These are phyloP conservation scores for Strobilomyces confusus DNA, from an alignment of 768 basidiomycete species.

Conservation along the genomic window DNA sequence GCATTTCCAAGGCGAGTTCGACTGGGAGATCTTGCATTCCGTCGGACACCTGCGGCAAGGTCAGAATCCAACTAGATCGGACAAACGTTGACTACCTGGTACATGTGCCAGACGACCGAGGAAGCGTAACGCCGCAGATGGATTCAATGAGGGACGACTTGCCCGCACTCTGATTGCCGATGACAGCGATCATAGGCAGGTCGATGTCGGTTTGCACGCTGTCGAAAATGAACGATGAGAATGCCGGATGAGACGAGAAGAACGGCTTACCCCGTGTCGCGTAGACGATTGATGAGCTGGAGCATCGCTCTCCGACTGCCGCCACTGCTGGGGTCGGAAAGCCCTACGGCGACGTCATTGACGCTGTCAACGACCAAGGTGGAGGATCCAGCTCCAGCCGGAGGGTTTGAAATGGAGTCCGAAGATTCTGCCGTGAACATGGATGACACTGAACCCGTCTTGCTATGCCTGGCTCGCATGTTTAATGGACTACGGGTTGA, in stretches of 20 bases:
- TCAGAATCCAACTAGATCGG: background rate
- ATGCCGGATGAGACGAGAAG: background rate
- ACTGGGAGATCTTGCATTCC: constrained; percentile 40
- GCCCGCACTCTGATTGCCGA: constrained; percentile 70
- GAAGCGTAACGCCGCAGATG: constrained; percentile 68
- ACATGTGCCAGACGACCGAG: constrained; percentile 70
- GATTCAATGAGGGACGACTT: constrained; percentile 38
- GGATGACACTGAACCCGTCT: background rate
- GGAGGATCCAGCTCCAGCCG: background rate
- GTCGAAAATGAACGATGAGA: background rate
- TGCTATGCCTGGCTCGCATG: background rate
- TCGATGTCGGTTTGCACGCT: constrained; percentile 71
- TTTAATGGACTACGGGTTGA: background rate
- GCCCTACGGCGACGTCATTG: constrained; percentile 39
- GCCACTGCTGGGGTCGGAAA: constrained; percentile 45
- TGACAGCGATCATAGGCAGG: constrained; percentile 68
- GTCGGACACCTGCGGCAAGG: constrained; percentile 50
- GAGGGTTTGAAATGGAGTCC: background rate
- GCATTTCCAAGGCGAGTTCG: constrained; percentile 45
- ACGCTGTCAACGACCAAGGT: background rate
- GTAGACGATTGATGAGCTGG: constrained; percentile 56
- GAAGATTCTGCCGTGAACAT: background rate
- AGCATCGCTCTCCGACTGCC: constrained; percentile 47
- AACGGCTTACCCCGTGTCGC: constrained; percentile 51
- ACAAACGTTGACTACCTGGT: constrained; percentile 48